Base-by-base conservation (phyloP, 768 basidiomycete genomes). In the Gautieria morchelliformis region DNA sequence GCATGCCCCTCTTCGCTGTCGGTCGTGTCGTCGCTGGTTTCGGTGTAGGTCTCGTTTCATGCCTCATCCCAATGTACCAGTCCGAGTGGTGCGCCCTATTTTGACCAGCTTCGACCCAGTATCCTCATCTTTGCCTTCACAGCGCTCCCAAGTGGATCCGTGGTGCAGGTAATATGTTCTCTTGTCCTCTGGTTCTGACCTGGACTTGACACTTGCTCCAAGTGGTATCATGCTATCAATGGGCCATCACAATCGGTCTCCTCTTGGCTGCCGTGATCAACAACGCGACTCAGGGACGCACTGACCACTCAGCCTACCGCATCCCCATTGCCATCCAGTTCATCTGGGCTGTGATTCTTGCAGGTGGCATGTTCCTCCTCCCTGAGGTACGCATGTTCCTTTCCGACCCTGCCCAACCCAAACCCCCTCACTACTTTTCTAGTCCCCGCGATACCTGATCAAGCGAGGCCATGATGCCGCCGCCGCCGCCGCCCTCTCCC, bases 301-400 rank as follows among this genome's bases (percentile, higher is more conserved):
- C 69, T 9, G 68, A 77, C 59, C 58, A 63, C 59, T 52, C 51
- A 45, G 73, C 84, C 0, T 89, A 84, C 71, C 79, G 76, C 42
- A 85, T 89, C 60, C 87, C 89, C 39, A 84, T 86, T 60, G 76
- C 78, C 24, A 68, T 93, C 57, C 89, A 93, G 67, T 89, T 93
- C 66, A 75, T 81, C 45, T 93, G 87, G 88, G 88, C 84, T 30
- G 67, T 74, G 60, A 70, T 93, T 62, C 83, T 94, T 55, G 78
- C 77, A 33, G 63, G 61, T 53, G 92, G n/a, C n/a, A n/a, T n/a
- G n/a, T n/a, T n/a, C n/a, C n/a, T n/a, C n/a, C n/a, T n/a, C n/a
- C n/a, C n/a, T n/a, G n/a, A n/a, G n/a, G n/a, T n/a, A n/a, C n/a
- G 92, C 58, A 87, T 93, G 77, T 61, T 79, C 63, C 67, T 82